A percentile compares a stretch with the other conserved stretches of the same genome.
These are phyloP conservation scores for Podospora pseudopauciseta DNA, from an alignment of 495 filamentous ascomycete species.

Conservation along the genomic window DNA sequence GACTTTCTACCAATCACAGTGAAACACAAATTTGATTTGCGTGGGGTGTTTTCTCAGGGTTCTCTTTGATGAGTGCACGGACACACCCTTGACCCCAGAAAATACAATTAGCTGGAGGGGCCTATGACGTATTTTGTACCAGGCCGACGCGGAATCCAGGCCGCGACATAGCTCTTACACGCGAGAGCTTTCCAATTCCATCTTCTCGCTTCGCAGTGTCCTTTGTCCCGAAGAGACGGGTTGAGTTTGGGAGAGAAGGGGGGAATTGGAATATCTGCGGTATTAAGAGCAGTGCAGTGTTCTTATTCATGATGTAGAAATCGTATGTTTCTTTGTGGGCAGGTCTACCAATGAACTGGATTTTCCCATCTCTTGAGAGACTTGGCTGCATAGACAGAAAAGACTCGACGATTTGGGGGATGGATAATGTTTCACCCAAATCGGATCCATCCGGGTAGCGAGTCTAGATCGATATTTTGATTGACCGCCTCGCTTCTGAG, in stretches of 20 bases:
- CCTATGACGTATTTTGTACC: background rate
- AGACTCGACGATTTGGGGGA: background rate
- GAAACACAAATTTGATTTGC: background rate
- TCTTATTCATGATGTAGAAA: background rate
- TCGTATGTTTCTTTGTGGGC: background rate
- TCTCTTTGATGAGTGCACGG: background rate
- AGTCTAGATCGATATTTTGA: conserved; percentile 1
- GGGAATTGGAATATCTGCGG: background rate
- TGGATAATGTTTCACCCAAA: background rate
- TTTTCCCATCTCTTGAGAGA: background rate
- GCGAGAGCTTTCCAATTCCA: background rate
- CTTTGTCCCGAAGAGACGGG: background rate
- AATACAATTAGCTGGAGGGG: background rate
- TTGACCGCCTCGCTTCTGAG: conserved; percentile 2
- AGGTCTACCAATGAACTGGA: background rate
- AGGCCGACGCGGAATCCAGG: background rate
- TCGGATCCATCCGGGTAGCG: background rate
- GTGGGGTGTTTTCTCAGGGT: background rate
- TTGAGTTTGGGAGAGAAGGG: background rate
- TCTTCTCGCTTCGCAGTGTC: background rate
- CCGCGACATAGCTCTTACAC: background rate
- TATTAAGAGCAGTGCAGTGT: background rate
- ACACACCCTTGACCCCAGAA: background rate
- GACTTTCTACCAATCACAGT: background rate
- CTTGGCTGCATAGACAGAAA: background rate